These are phyloP conservation scores for Kodamaea plutei DNA, from an alignment of 1,139 yeast genomes.

Conservation along the genomic window DNA sequence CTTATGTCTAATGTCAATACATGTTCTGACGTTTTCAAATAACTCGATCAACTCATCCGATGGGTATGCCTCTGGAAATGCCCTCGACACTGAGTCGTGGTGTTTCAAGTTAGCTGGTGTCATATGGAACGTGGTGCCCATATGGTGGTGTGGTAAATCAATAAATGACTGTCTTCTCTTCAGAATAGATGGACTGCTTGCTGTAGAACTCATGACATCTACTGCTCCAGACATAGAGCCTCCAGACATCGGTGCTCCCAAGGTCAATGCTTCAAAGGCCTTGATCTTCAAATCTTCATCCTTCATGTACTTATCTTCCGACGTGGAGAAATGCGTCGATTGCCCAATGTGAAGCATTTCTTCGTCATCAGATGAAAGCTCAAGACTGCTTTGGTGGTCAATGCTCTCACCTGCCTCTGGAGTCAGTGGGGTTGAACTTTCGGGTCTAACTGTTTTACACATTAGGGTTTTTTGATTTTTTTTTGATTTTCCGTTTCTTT, in stretches of 20 bases:
- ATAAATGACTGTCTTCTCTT: slow-evolving; percentile 51
- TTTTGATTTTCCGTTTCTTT: too few relatives aligned
- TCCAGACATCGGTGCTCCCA: slow-evolving; percentile 10
- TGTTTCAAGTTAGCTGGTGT: slow-evolving; percentile 13
- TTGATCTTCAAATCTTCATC: slow-evolving; percentile 69
- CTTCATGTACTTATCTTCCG: slow-evolving; percentile 62
- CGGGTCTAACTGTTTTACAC: too few relatives aligned
- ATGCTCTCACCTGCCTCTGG: too few relatives aligned
- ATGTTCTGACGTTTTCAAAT: slow-evolving; percentile 64
- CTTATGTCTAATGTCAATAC: slow-evolving; percentile 72
- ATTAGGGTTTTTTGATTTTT: too few relatives aligned
- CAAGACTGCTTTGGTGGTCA: slow-evolving; percentile 13
- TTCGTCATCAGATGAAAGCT: slow-evolving; percentile 25
- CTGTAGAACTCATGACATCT: background rate
- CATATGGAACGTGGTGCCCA: slow-evolving; percentile 8
- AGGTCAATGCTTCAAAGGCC: slow-evolving; percentile 55
- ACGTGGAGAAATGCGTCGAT: slow-evolving; percentile 59
- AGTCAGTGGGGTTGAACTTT: too few relatives aligned
- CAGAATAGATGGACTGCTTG: slow-evolving; percentile 18
- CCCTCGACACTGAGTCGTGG: slow-evolving; percentile 37
- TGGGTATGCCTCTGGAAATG: slow-evolving; percentile 63
- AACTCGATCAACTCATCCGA: slow-evolving; percentile 67
- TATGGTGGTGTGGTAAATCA: slow-evolving; percentile 37
- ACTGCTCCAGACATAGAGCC: slow-evolving; percentile 14
- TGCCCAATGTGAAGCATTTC: slow-evolving; percentile 27